phyloP scores from a whole-genome alignment of 2,329 filamentous ascomycete species.

The Lachnellula cervina region DNA sequence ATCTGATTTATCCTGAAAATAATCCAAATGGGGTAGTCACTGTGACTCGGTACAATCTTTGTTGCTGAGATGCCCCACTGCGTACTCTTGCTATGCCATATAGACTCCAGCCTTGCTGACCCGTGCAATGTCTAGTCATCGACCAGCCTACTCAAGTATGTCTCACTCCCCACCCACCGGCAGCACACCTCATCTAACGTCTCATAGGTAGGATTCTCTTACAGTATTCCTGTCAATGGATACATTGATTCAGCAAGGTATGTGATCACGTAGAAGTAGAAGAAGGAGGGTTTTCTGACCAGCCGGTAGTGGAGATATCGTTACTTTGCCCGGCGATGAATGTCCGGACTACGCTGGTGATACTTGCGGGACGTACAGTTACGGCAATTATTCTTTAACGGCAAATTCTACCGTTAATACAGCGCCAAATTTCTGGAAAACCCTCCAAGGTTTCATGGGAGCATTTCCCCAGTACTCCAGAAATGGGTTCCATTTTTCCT shows the following conservation, averaged over 20 bases:
- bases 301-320: constrained; percentile 27
- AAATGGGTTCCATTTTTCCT: constrained; percentile 49
- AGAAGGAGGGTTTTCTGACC: constrained; percentile 1
- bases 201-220: constrained; percentile 31
- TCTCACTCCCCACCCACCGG: background rate
- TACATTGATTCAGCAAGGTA: constrained; percentile 16
- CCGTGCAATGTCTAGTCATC: constrained; percentile 10
- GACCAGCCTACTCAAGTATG: constrained; percentile 27
- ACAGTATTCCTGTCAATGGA: constrained; percentile 31
- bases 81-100: too few species aligned
- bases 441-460: constrained; percentile 58
- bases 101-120: too few species aligned
- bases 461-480: constrained; percentile 49
- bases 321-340: constrained; percentile 40
- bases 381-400: constrained; percentile 44
- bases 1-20: too few species aligned
- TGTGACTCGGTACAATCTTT: too few species aligned
- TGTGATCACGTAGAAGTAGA: background rate
- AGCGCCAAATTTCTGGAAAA: constrained; percentile 57
- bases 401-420: constrained; percentile 48
- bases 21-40: too few species aligned
- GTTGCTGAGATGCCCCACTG: too few species aligned
- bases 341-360: constrained; percentile 46
- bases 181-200: background rate
- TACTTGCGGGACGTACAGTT: constrained; percentile 52